phyloP scores from a whole-genome alignment of 805 yeast genomes.

The Ogataea minuta region DNA sequence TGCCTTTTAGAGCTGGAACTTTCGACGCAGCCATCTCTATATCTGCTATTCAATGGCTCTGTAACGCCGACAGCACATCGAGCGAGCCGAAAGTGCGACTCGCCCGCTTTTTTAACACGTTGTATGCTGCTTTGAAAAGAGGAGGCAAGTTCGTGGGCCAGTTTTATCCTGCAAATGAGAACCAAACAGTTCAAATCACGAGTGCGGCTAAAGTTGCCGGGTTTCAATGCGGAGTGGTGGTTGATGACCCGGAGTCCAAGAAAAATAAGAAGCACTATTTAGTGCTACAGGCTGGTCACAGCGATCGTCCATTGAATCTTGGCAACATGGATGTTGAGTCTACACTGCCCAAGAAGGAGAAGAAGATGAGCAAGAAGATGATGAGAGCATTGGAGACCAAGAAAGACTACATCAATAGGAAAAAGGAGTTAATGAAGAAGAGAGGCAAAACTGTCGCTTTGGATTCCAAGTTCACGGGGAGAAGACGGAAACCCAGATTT shows the following conservation, averaged over 20 bases:
- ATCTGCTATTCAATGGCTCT: conserved; percentile 96
- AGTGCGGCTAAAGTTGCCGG: conserved; percentile 91
- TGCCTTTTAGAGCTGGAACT: conserved; percentile 93
- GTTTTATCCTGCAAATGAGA: conserved; percentile 90
- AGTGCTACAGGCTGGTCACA: conserved; percentile 82
- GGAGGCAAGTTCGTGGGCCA: conserved; percentile 99
- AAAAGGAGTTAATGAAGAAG: conserved; percentile 89
- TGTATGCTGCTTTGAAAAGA: conserved; percentile 80
- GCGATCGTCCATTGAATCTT: conserved; percentile 73
- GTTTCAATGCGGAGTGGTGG: conserved; percentile 91
- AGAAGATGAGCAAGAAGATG: conserved; percentile 44
- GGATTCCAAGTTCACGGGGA: conserved; percentile 89
- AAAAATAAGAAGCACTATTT: conserved; percentile 88
- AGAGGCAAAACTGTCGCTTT: conserved; percentile 87
- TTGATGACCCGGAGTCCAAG: conserved; percentile 91
- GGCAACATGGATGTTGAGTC: conserved; percentile 81
- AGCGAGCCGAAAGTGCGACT: conserved; percentile 84
- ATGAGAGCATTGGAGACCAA: conserved; percentile 63
- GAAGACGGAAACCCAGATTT: conserved; percentile 70
- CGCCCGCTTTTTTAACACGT: conserved; percentile 78
- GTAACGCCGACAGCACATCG: conserved; percentile 85
- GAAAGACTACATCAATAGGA: conserved; percentile 80
- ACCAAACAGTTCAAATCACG: conserved; percentile 73
- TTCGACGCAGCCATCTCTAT: conserved; percentile 96
- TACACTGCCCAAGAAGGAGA: conserved; percentile 37